Conservation (phyloP, 106 monocot genomes). For the Triglochin maritima region DNA sequence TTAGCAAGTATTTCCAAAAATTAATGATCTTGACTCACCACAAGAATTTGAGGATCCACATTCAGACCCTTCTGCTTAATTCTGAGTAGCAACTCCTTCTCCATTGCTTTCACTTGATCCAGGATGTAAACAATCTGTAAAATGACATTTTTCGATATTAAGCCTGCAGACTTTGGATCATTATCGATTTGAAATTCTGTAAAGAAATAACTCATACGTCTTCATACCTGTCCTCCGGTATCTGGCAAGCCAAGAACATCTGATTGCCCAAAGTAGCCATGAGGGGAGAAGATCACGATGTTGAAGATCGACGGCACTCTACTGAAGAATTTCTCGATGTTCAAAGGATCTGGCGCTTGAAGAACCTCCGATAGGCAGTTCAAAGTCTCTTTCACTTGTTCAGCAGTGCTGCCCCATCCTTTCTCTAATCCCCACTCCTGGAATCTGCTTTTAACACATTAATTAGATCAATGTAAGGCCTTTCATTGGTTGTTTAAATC, state of each 20-base stretch:
- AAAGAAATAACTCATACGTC: neutral
- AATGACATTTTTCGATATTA: neutral
- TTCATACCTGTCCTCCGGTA: conserved; percentile 84
- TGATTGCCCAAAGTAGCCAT: conserved; percentile 93
- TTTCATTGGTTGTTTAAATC: no score
- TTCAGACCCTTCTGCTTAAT: conserved; percentile 76
- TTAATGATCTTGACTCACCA: conserved; percentile 31
- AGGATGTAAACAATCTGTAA: conserved; percentile 83
- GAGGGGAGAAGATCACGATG: conserved; percentile 84
- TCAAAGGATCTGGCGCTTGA: conserved; percentile 72
- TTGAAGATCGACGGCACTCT: conserved; percentile 62
- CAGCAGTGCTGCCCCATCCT: conserved; percentile 92
- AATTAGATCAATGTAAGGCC: no score
- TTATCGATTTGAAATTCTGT: no score
- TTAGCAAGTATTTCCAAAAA: no score
- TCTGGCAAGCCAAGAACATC: conserved; percentile 94
- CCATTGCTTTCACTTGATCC: conserved; percentile 89
- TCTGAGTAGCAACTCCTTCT: conserved; percentile 81
- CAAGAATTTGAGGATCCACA: conserved; percentile 71
- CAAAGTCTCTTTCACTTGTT: conserved; percentile 59
- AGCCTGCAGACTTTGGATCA: no score
- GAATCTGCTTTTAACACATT: conserved; percentile 34
- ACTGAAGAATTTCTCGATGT: conserved; percentile 79
- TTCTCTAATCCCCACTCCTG: conserved; percentile 85
- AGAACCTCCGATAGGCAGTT: conserved; percentile 79